Percentiles rank a stretch among this genome's conserved stretches.
Conservation (phyloP, 192 early-diverging fungal species). For the Pilaira anomala region DNA sequence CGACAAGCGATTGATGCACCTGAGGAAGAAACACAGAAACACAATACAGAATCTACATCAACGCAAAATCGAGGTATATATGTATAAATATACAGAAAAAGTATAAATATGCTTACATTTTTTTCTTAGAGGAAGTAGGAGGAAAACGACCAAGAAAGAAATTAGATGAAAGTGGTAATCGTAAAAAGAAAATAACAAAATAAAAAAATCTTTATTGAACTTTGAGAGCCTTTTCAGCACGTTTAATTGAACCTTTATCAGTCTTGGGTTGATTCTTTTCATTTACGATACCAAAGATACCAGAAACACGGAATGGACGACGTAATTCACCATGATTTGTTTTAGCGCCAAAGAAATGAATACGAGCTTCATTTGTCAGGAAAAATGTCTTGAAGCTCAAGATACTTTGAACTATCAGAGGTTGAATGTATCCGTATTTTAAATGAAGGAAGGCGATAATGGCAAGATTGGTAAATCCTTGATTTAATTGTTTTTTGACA, state of each 20-base stretch:
- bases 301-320: conserved; percentile 78
- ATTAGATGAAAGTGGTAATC: not conserved
- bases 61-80: too few relatives aligned
- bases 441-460: conserved; percentile 81
- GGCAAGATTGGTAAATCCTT: conserved; percentile 60
- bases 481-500: conserved; percentile 64
- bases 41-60: too few relatives aligned
- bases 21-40: not conserved
- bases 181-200: not conserved
- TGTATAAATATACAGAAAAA: too few relatives aligned
- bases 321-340: conserved; percentile 69
- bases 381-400: conserved; percentile 68
- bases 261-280: conserved; percentile 37
- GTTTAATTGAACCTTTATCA: conserved; percentile 50
- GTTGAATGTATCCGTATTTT: conserved; percentile 84
- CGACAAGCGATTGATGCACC: conserved; percentile 12
- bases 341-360: conserved; percentile 70
- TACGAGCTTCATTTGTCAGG: conserved; percentile 67
- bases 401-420: conserved; percentile 80
- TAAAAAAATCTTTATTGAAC: conserved; percentile 12
- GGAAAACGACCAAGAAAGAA: not conserved
- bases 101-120: not conserved
- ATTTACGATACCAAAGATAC: conserved; percentile 59
- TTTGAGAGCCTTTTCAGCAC: conserved; percentile 45
- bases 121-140: not conserved